A percentile compares a stretch with the other conserved stretches of the same genome.
phyloP scores from a whole-genome alignment of 1,139 yeast species.

The Scheffersomyces parashehatae region DNA sequence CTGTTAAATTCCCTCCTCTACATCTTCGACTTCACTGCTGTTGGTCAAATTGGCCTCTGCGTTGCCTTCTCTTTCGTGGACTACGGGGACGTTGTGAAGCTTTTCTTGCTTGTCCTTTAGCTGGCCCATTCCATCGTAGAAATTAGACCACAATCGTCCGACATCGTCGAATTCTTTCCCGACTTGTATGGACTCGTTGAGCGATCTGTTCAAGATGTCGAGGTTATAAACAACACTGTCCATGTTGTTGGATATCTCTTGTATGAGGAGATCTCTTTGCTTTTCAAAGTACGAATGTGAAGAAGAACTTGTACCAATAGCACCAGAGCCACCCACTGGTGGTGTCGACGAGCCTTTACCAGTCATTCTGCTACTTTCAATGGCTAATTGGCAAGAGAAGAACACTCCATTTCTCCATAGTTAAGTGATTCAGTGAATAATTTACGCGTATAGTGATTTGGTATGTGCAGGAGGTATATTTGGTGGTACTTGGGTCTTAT shows the following conservation, averaged over 20 bases:
- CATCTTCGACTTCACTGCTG: slow-evolving; percentile 9
- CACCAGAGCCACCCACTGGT: not conserved
- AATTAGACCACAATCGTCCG: slow-evolving; percentile 44
- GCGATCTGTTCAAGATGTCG: slow-evolving; percentile 42
- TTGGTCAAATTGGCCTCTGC: slow-evolving; percentile 6
- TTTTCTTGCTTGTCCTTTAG: slow-evolving; percentile 16
- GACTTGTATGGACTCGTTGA: slow-evolving; percentile 43
- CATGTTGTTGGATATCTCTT: slow-evolving; percentile 41
- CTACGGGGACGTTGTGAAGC: too few relatives aligned
- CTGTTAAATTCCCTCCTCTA: not conserved
- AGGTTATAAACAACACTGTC: slow-evolving; percentile 44
- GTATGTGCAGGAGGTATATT: too few relatives aligned
- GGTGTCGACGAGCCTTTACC: not conserved
- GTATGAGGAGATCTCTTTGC: slow-evolving; percentile 45
- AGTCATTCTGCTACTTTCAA: not conserved
- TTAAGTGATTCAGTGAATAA: too few relatives aligned
- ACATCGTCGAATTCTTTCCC: slow-evolving; percentile 50
- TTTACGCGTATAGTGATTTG: too few relatives aligned
- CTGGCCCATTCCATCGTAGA: slow-evolving; percentile 38
- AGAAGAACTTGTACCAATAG: not conserved
- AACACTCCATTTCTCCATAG: too few relatives aligned
- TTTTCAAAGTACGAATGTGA: slow-evolving; percentile 31
- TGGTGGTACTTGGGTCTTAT: too few relatives aligned
- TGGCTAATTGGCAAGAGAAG: too few relatives aligned
- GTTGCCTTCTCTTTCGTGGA: too few relatives aligned